Evolutionary conservation across 140 eudicot species (phyloP).

Genomic region (Oenanthe javanica): DNA sequence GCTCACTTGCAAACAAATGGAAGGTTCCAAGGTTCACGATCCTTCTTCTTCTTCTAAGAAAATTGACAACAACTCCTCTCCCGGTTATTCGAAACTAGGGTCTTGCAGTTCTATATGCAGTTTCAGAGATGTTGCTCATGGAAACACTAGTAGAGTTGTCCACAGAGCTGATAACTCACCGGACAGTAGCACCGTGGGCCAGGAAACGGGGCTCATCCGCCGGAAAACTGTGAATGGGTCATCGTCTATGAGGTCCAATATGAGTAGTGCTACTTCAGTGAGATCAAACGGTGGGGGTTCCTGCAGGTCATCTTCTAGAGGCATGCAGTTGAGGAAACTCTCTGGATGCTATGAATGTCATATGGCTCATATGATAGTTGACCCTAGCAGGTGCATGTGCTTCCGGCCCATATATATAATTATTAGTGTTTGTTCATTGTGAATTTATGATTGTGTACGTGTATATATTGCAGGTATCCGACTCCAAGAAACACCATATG

Average conservation of each 20-base stretch:
- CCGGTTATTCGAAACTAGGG: constrained; percentile 40
- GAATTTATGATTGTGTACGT: too few species aligned
- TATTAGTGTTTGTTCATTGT: too few species aligned
- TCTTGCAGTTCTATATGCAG: constrained; percentile 69
- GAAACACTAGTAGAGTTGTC: constrained; percentile 67
- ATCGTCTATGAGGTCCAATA: constrained; percentile 14
- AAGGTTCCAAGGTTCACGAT: constrained; percentile 42
- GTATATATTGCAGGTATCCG: constrained; percentile 39
- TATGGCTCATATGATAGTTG: constrained; percentile 38
- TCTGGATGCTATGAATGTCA: constrained; percentile 95
- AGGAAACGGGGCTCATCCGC: constrained; percentile 40
- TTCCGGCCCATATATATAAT: not conserved
- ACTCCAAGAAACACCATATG: constrained; percentile 72
- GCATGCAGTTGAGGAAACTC: constrained; percentile 87
- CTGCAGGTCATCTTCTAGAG: constrained; percentile 45
- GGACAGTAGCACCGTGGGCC: constrained; percentile 55
- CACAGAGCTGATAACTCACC: constrained; percentile 90
- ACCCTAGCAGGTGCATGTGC: constrained; percentile 57
- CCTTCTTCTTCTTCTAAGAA: constrained; percentile 24
- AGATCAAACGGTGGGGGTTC: constrained; percentile 48
- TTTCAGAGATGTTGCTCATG: constrained; percentile 66
- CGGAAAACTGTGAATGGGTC: constrained; percentile 32
- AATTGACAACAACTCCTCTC: not conserved
- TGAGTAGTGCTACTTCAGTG: constrained; percentile 25
- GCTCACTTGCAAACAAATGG: constrained; percentile 67